Evolutionary conservation across 495 filamentous ascomycete genomes (phyloP), one percentile per base, ranked within the genome.

Genomic region (Trichoderma orchidacearum): DNA sequence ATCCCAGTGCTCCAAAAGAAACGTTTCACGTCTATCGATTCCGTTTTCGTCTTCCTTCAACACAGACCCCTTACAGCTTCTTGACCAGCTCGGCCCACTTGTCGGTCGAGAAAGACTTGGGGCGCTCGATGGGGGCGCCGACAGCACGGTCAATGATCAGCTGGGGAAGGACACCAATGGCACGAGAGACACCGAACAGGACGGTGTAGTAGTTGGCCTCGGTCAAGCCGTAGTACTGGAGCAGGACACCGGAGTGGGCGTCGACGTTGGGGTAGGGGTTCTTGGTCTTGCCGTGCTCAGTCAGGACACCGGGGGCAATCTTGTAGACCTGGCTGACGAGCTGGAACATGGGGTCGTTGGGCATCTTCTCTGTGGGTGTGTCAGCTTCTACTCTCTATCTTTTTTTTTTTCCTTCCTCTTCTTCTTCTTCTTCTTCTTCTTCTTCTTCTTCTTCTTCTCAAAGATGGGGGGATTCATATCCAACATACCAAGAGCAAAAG

Each of bases 191-290:
- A 81, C 93, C 93, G 75, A 98, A 98, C 65, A 97, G 85, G 55
- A 98, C 93, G 58, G 93, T 98, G 85, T 98, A 98, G 85, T 93
- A 98, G 85, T 85, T 96, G 71, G 93, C 85, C 80, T 98, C 92
- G 59, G 87, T 97, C 71, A 98, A 79, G 64, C 93, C 93, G 74
- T 98, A 98, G 82, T 98, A 95, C 78, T 98, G 94, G 56, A 98
- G 87, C 61, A 98, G 89, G 62, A 97, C 93, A 79, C 93, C 93
- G 36, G 89, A 95, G 85, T 98, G 93, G 59, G 75, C 74, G 58
- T 73, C 71, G 55, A 77, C 68, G 64, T 72, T 72, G 59, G 64
- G 64, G 63, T 55, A 71, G 48, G 71, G 64, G 85, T 94, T 93
- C 86, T 94, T 94, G 74, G 90, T 95, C 87, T 98, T 98, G 75